phyloP scores from a whole-genome alignment of 2,329 filamentous ascomycete species.

The Endothia cerciana region DNA sequence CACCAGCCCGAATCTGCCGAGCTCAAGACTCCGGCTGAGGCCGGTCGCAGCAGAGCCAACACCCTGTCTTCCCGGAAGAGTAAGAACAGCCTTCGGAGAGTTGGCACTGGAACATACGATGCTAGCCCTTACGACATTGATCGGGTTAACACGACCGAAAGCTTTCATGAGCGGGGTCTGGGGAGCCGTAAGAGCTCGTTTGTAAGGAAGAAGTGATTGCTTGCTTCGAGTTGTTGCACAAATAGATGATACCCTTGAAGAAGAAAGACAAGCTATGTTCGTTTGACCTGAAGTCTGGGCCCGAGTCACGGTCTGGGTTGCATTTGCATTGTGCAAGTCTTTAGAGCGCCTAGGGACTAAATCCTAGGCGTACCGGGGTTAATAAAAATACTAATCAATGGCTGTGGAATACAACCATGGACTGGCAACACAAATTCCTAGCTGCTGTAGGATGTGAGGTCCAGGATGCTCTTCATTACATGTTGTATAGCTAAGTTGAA shows the following conservation, averaged over 20 bases:
- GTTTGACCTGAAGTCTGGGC: background rate
- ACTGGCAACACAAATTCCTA: no score
- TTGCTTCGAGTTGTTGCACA: background rate
- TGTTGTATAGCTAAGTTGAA: background rate
- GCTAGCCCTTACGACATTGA: slow-evolving; percentile 24
- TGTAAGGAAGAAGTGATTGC: background rate
- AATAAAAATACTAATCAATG: no score
- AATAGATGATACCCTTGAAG: no score
- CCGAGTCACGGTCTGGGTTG: no score
- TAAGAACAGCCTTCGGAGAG: background rate
- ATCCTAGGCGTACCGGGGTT: no score
- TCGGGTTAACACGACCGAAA: slow-evolving; percentile 23
- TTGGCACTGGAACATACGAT: slow-evolving; percentile 15
- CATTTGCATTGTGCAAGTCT: no score
- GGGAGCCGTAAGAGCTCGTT: background rate
- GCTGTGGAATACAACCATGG: no score
- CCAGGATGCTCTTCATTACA: no score
- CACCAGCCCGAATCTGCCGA: slow-evolving; percentile 5
- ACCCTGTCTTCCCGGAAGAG: background rate
- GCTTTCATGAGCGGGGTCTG: background rate
- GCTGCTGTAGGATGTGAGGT: no score
- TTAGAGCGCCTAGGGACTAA: no score
- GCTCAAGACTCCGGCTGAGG: background rate
- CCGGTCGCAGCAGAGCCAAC: background rate
- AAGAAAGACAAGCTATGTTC: background rate